Evolutionary conservation across 768 basidiomycete genomes (phyloP).

Genomic region (Collybiopsis luxurians): DNA sequence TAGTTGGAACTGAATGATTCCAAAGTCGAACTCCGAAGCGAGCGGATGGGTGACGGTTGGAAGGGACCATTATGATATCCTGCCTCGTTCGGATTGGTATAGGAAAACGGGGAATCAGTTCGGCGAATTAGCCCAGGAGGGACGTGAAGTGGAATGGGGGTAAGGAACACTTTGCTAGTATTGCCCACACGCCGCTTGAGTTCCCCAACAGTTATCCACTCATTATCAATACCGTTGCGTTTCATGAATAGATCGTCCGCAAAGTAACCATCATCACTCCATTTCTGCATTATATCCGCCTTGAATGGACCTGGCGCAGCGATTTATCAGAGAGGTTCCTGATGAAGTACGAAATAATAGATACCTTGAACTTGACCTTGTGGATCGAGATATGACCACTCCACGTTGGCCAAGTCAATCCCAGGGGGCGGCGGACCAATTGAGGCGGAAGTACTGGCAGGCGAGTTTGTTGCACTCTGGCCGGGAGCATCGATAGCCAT

Average conservation of each 20-base stretch:
- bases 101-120: slow-evolving; percentile 44
- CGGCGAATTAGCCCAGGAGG: slow-evolving; percentile 56
- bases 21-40: slow-evolving; percentile 59
- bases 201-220: slow-evolving; percentile 66
- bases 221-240: slow-evolving; percentile 64
- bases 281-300: slow-evolving; percentile 90
- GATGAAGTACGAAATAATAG: not conserved
- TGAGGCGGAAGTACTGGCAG: slow-evolving; percentile 10
- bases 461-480: slow-evolving; percentile 15
- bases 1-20: slow-evolving; percentile 62
- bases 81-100: slow-evolving; percentile 30
- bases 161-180: slow-evolving; percentile 62
- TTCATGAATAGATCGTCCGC: slow-evolving; percentile 79
- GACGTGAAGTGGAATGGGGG: slow-evolving; percentile 37
- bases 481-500: slow-evolving; percentile 13
- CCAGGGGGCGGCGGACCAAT: slow-evolving; percentile 45
- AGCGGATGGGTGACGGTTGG: slow-evolving; percentile 65
- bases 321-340: not conserved
- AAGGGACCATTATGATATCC: slow-evolving; percentile 48
- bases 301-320: slow-evolving; percentile 74
- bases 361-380: slow-evolving; percentile 90
- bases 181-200: slow-evolving; percentile 48
- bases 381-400: slow-evolving; percentile 94
- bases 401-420: slow-evolving; percentile 57
- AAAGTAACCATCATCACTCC: slow-evolving; percentile 92